A percentile compares a stretch with the other conserved stretches of the same genome.
Conservation (phyloP, 2,329 filamentous ascomycete species). For the Talaromyces albobiverticillius region DNA sequence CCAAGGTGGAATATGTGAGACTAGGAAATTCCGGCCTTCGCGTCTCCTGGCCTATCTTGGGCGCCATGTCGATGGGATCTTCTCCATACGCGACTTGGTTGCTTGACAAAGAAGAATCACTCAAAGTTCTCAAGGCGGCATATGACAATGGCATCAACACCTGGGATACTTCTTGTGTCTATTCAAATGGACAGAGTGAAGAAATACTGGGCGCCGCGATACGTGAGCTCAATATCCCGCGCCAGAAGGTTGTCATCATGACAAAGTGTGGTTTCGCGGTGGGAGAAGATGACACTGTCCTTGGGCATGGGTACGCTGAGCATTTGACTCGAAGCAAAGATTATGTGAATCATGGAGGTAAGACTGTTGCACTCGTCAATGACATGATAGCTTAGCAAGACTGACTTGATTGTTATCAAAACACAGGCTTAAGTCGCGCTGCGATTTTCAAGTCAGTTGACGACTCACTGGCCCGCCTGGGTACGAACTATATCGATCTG, state of each 20-base stretch:
- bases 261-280: slow-evolving; percentile 51
- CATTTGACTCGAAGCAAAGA: slow-evolving; percentile 46
- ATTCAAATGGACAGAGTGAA: slow-evolving; percentile 58
- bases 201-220: slow-evolving; percentile 62
- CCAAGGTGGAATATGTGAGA: slow-evolving; percentile 10
- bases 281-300: slow-evolving; percentile 22
- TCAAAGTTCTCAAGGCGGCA: slow-evolving; percentile 23
- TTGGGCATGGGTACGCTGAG: slow-evolving; percentile 31
- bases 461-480: slow-evolving; percentile 42
- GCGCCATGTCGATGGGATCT: background rate
- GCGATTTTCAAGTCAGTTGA: slow-evolving; percentile 50
- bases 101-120: slow-evolving; percentile 4
- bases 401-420: background rate
- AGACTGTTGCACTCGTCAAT: background rate
- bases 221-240: slow-evolving; percentile 55
- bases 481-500: slow-evolving; percentile 46
- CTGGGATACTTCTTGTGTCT: slow-evolving; percentile 30
- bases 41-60: slow-evolving; percentile 9
- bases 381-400: background rate
- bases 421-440: slow-evolving; percentile 46
- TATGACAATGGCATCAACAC: slow-evolving; percentile 26
- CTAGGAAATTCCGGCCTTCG: slow-evolving; percentile 9
- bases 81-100: slow-evolving; percentile 6
- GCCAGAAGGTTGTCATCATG: slow-evolving; percentile 56
- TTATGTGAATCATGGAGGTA: slow-evolving; percentile 43